Evolutionary conservation across 1,284 basidiomycete genomes (phyloP).

Genomic region (Ceratobasidium sp.): DNA sequence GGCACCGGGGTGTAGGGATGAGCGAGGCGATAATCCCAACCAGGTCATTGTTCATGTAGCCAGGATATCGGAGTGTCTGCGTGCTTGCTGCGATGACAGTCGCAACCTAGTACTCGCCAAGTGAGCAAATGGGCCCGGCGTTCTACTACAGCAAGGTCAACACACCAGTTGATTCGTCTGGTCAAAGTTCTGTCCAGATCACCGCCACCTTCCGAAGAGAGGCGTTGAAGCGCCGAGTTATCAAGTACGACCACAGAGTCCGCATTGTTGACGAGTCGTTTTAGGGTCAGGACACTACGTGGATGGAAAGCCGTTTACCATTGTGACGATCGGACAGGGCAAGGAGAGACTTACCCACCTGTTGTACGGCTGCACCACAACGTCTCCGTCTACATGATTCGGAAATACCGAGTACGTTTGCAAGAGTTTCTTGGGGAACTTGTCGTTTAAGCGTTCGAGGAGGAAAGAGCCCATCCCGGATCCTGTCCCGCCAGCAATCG

Average conservation of each 20-base stretch:
- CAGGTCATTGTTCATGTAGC: conserved; percentile 99
- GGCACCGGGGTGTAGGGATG: conserved; percentile 98
- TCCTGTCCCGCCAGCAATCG: conserved; percentile 98
- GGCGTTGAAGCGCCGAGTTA: conserved; percentile 92
- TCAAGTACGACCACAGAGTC: conserved; percentile 98
- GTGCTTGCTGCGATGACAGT: conserved; percentile 98
- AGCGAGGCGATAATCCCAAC: conserved; percentile 97
- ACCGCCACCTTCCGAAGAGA: conserved; percentile 83
- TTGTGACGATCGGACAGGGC: not conserved
- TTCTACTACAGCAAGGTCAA: conserved; percentile 25
- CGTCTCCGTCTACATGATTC: conserved; percentile 86
- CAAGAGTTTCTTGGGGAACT: conserved; percentile 98
- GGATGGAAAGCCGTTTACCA: not conserved
- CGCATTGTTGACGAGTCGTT: conserved; percentile 95
- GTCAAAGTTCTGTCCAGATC: conserved; percentile 80
- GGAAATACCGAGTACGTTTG: conserved; percentile 99
- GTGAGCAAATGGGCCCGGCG: not conserved
- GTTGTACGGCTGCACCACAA: conserved; percentile 99
- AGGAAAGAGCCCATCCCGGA: conserved; percentile 98
- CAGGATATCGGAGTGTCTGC: conserved; percentile 96
- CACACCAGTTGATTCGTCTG: conserved; percentile 94
- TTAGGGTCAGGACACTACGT: conserved; percentile 83
- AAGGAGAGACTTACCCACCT: conserved; percentile 55
- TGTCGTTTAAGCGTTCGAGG: conserved; percentile 96
- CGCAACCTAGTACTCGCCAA: conserved; percentile 72